These are phyloP conservation scores for Hericium alpestre DNA, from an alignment of 768 basidiomycete genomes.

Conservation along the genomic window DNA sequence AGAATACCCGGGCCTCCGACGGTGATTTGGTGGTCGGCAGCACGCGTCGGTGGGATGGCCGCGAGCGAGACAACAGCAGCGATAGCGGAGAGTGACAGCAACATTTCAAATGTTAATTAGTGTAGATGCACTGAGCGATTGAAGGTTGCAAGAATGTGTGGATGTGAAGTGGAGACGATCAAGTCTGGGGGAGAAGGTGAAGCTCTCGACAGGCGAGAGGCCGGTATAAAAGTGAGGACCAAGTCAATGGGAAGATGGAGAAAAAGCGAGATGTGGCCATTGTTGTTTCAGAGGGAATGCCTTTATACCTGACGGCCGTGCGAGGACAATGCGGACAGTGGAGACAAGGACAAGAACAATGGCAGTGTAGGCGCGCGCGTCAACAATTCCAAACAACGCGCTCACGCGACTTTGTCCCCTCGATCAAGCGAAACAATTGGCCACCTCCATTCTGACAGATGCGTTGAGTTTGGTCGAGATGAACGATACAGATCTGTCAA, in stretches of 20 bases:
- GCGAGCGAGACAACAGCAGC: conserved; percentile 17
- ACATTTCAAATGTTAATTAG: conserved; percentile 1
- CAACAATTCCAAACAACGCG: not conserved
- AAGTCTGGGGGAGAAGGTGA: not conserved
- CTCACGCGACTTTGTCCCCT: not conserved
- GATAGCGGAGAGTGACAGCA: conserved; percentile 15
- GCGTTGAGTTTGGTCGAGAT: not conserved
- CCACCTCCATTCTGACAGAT: not conserved
- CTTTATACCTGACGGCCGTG: conserved; percentile 1
- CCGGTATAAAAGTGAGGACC: conserved; percentile 3
- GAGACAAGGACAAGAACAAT: not conserved
- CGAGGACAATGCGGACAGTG: conserved; percentile 2
- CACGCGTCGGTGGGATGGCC: conserved; percentile 24
- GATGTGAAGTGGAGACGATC: not conserved
- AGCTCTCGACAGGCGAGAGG: not conserved
- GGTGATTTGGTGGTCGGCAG: conserved; percentile 31
- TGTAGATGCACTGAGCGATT: not conserved
- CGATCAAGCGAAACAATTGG: not conserved
- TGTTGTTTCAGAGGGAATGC: not conserved
- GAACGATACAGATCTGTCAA: not conserved
- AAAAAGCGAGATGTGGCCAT: not conserved
- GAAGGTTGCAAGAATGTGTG: not conserved
- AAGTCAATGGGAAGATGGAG: conserved; percentile 6
- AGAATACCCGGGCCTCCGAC: conserved; percentile 38
- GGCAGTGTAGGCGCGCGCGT: not conserved